Evolutionary conservation across 768 basidiomycete genomes (phyloP).

Genomic region (Lactifluus pinguis): DNA sequence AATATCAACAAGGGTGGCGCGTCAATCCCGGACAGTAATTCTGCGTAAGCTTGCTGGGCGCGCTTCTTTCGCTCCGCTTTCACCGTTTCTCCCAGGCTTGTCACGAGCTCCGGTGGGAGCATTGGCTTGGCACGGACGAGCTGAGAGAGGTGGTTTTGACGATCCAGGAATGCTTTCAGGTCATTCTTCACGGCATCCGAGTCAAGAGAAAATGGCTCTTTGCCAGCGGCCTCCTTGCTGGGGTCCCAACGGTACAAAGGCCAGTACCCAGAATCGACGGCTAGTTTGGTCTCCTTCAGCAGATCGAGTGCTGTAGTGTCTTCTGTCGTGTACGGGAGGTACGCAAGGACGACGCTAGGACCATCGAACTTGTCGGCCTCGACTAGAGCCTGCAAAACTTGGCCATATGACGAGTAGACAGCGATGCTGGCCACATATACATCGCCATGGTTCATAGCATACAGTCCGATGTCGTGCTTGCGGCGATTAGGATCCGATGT

Average conservation of each 20-base stretch:
- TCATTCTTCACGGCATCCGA: conserved; percentile 92
- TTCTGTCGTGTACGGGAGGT: conserved; percentile 83
- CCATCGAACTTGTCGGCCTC: conserved; percentile 90
- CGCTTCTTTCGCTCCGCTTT: conserved; percentile 74
- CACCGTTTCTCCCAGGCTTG: conserved; percentile 75
- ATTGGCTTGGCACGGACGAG: conserved; percentile 74
- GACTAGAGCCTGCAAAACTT: conserved; percentile 82
- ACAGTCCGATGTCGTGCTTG: conserved; percentile 94
- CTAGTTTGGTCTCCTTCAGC: conserved; percentile 93
- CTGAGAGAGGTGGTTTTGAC: conserved; percentile 94
- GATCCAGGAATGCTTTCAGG: conserved; percentile 85
- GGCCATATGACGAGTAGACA: conserved; percentile 90
- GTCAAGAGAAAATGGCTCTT: conserved; percentile 88
- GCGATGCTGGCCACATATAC: conserved; percentile 95
- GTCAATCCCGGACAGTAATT: conserved; percentile 77
- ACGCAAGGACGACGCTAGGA: conserved; percentile 87
- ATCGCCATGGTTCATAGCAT: conserved; percentile 97
- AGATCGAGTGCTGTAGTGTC: conserved; percentile 73
- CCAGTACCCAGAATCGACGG: conserved; percentile 96
- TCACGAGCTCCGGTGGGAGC: conserved; percentile 73
- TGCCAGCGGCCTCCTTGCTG: conserved; percentile 58
- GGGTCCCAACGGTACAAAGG: conserved; percentile 98
- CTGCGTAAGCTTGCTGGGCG: conserved; percentile 77
- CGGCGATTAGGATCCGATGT: conserved; percentile 59
- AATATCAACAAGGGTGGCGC: conserved; percentile 82